A percentile compares a stretch with the other conserved stretches of the same genome.
Evolutionary conservation across 768 basidiomycete species (phyloP).

Genomic region (Saitozyma sp.): DNA sequence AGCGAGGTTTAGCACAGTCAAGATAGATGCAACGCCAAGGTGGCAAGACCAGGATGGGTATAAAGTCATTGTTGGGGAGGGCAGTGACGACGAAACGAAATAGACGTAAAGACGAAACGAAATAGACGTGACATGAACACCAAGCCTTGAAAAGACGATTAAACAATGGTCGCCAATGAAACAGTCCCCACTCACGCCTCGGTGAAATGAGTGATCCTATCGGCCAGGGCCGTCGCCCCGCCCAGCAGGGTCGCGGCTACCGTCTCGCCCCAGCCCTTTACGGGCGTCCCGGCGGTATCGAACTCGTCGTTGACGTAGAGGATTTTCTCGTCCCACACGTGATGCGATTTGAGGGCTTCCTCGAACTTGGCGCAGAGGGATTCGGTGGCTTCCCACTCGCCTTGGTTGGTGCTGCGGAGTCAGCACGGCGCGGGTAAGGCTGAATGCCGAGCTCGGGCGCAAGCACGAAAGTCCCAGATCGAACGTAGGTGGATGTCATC

Average conservation of each 20-base stretch:
- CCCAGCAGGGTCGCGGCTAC: constrained; percentile 35
- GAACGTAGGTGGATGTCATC: too few species aligned
- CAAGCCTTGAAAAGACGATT: too few species aligned
- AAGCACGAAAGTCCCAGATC: too few species aligned
- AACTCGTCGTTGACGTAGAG: constrained; percentile 46
- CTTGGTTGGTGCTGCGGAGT: constrained; percentile 25
- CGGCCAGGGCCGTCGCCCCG: constrained; percentile 34
- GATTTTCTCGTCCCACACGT: constrained; percentile 44
- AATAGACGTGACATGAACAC: too few species aligned
- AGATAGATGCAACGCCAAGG: too few species aligned
- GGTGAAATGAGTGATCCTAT: constrained; percentile 28
- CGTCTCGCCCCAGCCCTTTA: constrained; percentile 42
- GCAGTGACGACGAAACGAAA: too few species aligned
- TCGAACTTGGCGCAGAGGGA: constrained; percentile 35
- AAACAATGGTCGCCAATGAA: neutral
- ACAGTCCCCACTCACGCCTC: constrained; percentile 31
- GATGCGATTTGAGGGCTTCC: constrained; percentile 29
- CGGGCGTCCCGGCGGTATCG: constrained; percentile 26
- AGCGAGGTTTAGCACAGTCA: too few species aligned
- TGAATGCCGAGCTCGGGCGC: too few species aligned
- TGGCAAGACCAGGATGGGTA: too few species aligned
- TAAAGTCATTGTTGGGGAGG: too few species aligned
- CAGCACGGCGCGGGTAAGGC: neutral
- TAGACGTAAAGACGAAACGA: too few species aligned
- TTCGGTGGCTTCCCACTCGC: constrained; percentile 47